Base-by-base conservation (phyloP, 2,329 filamentous ascomycete genomes). In the Lachnum nothofagi region DNA sequence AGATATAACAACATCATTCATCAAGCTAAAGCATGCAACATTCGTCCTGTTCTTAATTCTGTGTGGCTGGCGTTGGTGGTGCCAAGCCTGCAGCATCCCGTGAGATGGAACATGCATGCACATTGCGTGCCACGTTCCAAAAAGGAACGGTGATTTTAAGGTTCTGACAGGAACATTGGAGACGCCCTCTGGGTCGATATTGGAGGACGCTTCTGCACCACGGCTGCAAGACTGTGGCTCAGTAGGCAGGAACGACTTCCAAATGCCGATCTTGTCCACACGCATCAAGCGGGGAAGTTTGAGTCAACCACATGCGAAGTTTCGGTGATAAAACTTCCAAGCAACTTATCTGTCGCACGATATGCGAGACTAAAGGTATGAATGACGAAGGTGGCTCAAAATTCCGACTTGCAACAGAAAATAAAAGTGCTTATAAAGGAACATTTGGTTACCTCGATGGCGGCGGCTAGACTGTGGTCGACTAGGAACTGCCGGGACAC, bases 331-430 rank as follows among this genome's bases (percentile, higher is more conserved):
- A 4, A 34, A 5, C 3, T 16, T 34, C 14, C 10, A 40, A 40
- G 5, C 37, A 40, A 25, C 7, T 6, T 7, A 5, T n/a, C 25
- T 23, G 8, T 24, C 12, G 37, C 37, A 14, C 35, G 19, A n/a
- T 10, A 22, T 24, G 20, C 20, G 22, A 24, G 14, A 25, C 5
- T 40, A 19, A 40, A 10, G 37, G 12, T 23, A 40, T 12, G 12
- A 34, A 39, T 49, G 44, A 53, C 46, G 40, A 41, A 44, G 22
- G 51, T 49, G 51, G 46, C 51, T 31, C 40, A 49, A 33, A 44
- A 39, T 24, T 33, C 16, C 46, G 51, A 48, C 34, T 20, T 50
- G 47, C 46, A 49, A 53, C 51, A 53, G 42, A 47, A 43, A 12
- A 4, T 20, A 9, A 19, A 42, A 23, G 10, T 22, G 17, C 17